phyloP scores from a whole-genome alignment of 2,329 filamentous ascomycete species.

The Aureobasidium sp. region DNA sequence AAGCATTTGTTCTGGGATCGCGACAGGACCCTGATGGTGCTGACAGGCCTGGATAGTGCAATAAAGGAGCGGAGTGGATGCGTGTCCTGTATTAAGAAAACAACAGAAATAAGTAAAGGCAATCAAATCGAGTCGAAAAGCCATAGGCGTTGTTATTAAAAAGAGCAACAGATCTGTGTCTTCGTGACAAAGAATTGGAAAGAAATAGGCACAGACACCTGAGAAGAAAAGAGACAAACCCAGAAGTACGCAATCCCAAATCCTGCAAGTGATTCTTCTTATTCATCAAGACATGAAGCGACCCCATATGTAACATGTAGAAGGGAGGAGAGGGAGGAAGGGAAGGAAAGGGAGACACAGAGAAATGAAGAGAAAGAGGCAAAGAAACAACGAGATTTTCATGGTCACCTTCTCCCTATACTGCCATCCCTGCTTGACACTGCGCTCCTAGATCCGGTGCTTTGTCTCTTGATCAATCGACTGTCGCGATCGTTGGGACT shows the following conservation, averaged over 20 bases:
- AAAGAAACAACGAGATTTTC: background rate
- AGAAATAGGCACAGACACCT: background rate
- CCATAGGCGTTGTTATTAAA: background rate
- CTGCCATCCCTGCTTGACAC: conserved; percentile 10
- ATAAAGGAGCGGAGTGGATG: background rate
- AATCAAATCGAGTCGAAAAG: background rate
- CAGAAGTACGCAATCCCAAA: background rate
- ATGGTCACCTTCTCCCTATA: conserved; percentile 9
- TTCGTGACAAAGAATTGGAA: background rate
- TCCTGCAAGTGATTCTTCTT: background rate
- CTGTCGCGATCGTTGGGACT: conserved; percentile 10
- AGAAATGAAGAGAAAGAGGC: background rate
- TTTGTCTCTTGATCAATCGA: background rate
- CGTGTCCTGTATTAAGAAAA: background rate
- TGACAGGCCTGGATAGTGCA: background rate
- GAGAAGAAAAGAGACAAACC: background rate
- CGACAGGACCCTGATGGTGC: background rate
- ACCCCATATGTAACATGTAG: background rate
- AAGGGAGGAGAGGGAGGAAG: background rate
- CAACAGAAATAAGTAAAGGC: background rate
- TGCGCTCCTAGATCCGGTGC: background rate
- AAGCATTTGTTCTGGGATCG: background rate
- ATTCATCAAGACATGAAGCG: conserved; percentile 1
- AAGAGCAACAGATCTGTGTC: background rate
- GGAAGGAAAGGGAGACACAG: background rate